Conservation (phyloP, 805 yeast genomes). For the Saccharomycopsis sp. region DNA sequence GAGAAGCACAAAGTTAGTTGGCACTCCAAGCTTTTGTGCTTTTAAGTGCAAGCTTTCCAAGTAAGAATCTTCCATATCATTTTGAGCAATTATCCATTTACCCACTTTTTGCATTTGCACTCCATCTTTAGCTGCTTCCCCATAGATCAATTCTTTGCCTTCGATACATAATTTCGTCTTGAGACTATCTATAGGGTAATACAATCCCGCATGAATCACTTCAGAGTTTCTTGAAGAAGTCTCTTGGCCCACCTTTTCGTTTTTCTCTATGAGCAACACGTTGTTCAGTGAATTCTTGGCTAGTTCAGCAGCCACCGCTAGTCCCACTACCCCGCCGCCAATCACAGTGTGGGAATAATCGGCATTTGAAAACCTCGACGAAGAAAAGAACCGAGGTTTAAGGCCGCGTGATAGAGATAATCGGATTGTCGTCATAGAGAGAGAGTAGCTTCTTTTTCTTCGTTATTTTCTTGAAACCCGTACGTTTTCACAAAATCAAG, state of each 20-base stretch:
- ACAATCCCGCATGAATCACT: conserved; percentile 87
- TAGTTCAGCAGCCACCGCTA: conserved; percentile 72
- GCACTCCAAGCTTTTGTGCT: conserved; percentile 46
- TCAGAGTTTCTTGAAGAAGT: conserved; percentile 89
- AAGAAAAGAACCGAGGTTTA: too few relatives aligned
- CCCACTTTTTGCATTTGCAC: conserved; percentile 65
- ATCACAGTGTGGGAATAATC: conserved; percentile 68
- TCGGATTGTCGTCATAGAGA: too few relatives aligned
- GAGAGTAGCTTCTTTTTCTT: neutral
- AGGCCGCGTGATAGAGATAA: too few relatives aligned
- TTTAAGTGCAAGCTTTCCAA: conserved; percentile 46
- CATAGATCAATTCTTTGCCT: conserved; percentile 67
- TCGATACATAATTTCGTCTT: conserved; percentile 64
- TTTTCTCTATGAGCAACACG: conserved; percentile 65
- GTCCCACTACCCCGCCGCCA: conserved; percentile 84
- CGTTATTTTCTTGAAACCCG: too few relatives aligned
- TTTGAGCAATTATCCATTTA: conserved; percentile 84
- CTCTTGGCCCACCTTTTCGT: conserved; percentile 61
- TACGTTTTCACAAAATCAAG: too few relatives aligned
- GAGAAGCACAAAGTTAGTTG: conserved; percentile 48
- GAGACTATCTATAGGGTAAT: conserved; percentile 63
- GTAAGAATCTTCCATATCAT: conserved; percentile 52
- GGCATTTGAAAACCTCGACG: too few relatives aligned
- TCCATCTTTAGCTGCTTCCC: conserved; percentile 35
- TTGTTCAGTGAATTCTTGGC: conserved; percentile 37